Percentiles rank a stretch among this genome's conserved stretches.
Conservation (phyloP, 140 eudicot genomes). For the Eryngium alpinum region DNA sequence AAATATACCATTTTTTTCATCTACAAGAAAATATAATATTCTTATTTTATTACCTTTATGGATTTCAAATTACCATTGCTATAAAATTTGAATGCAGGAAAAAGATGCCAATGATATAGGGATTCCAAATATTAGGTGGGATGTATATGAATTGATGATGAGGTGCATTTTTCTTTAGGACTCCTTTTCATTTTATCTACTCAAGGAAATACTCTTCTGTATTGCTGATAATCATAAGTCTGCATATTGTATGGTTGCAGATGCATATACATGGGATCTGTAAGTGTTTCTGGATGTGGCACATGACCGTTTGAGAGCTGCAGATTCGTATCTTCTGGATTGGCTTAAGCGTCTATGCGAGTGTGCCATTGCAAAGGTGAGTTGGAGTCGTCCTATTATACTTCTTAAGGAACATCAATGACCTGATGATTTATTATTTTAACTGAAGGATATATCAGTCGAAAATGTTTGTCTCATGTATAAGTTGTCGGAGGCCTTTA, state of each 20-base stretch:
- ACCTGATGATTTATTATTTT: slow-evolving; percentile 12
- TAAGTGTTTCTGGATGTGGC: slow-evolving; percentile 70
- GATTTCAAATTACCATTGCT: neutral
- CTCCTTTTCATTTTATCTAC: no score
- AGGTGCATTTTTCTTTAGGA: slow-evolving; percentile 37
- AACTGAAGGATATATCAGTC: slow-evolving; percentile 38
- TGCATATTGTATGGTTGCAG: slow-evolving; percentile 30
- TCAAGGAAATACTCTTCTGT: no score
- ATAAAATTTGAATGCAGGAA: slow-evolving; percentile 42
- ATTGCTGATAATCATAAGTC: neutral
- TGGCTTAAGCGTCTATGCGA: slow-evolving; percentile 92
- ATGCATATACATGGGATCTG: slow-evolving; percentile 86
- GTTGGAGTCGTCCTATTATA: neutral
- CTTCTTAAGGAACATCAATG: neutral
- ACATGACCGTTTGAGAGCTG: slow-evolving; percentile 81
- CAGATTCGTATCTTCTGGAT: slow-evolving; percentile 79
- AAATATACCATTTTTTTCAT: no score
- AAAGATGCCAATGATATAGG: slow-evolving; percentile 75
- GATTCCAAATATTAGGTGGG: slow-evolving; percentile 88
- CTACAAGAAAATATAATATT: no score
- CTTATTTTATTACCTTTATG: neutral
- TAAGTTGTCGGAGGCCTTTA: slow-evolving; percentile 68
- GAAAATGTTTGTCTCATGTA: slow-evolving; percentile 61
- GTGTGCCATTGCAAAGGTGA: slow-evolving; percentile 76
- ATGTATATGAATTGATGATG: slow-evolving; percentile 90